Conservation (phyloP, 2,329 filamentous ascomycete genomes). For the Cadophora malorum region DNA sequence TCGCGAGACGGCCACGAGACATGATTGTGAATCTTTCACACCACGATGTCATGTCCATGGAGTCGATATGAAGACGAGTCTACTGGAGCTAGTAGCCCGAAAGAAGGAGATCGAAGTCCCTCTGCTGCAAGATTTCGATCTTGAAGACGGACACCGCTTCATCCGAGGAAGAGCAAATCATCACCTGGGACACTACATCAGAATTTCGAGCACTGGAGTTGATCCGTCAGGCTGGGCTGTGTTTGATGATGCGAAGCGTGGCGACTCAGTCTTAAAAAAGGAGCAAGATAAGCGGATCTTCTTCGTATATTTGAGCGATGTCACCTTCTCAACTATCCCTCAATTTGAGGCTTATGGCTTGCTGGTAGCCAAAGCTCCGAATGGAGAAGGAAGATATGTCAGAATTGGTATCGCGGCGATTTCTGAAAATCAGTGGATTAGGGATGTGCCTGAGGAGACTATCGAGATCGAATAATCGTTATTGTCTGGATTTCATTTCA, state of each 20-base stretch:
- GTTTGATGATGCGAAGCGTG: not conserved
- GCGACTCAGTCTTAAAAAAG: not conserved
- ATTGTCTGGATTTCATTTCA: not conserved
- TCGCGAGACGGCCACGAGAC: not conserved
- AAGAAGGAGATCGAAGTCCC: not conserved
- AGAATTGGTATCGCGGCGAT: constrained; percentile 7
- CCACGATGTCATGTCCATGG: not conserved
- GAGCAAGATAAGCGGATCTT: not conserved
- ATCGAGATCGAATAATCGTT: not conserved
- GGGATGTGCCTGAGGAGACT: not conserved
- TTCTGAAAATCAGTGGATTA: not conserved
- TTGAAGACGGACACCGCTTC: not conserved
- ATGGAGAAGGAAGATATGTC: not conserved
- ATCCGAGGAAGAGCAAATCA: not conserved
- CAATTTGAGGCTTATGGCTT: not conserved
- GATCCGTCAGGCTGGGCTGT: constrained; percentile 2
- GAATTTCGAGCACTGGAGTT: too few relatives aligned
- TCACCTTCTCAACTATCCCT: not conserved
- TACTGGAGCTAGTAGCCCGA: not conserved
- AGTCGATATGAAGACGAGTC: not conserved
- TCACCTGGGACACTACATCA: not conserved
- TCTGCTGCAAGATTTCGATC: not conserved
- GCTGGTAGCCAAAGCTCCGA: not conserved
- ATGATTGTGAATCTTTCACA: not conserved
- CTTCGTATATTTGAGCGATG: constrained; percentile 7